These are phyloP conservation scores for Alternaria dauci DNA, from an alignment of 2,329 filamentous ascomycete genomes.

Conservation along the genomic window DNA sequence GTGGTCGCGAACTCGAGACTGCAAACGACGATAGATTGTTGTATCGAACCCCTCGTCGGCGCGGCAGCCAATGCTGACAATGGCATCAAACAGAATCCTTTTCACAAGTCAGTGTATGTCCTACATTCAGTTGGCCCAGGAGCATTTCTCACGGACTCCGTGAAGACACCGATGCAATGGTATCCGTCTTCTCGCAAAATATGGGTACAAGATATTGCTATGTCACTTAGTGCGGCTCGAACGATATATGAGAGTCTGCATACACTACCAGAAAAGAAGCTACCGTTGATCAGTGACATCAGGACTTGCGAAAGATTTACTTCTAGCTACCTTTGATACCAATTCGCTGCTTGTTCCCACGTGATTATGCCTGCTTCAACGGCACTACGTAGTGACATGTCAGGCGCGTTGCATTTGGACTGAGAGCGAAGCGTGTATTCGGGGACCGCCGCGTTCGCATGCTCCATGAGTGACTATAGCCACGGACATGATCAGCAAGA, in stretches of 20 bases:
- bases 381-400: slow-evolving; percentile 19
- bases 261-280: slow-evolving; percentile 47
- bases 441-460: background rate
- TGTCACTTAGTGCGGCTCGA: slow-evolving; percentile 1
- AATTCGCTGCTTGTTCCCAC: slow-evolving; percentile 36
- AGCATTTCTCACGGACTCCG: slow-evolving; percentile 50
- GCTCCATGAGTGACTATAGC: slow-evolving; percentile 7
- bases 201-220: slow-evolving; percentile 61
- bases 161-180: slow-evolving; percentile 55
- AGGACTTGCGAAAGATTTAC: background rate
- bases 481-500: background rate
- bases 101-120: background rate
- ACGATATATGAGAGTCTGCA: background rate
- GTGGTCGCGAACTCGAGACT: slow-evolving; percentile 48
- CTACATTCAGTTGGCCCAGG: background rate
- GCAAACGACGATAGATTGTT: slow-evolving; percentile 45
- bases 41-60: slow-evolving; percentile 56
- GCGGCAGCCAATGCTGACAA: slow-evolving; percentile 62
- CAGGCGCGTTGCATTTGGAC: slow-evolving; percentile 8
- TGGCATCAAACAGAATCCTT: slow-evolving; percentile 59
- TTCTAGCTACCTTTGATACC: slow-evolving; percentile 34
- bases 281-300: slow-evolving; percentile 16
- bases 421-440: slow-evolving; percentile 4
- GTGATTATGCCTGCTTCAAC: slow-evolving; percentile 37
- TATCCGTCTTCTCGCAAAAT: slow-evolving; percentile 58